phyloP scores from a whole-genome alignment of 2,329 filamentous ascomycete species.

The Byssothecium circinans region DNA sequence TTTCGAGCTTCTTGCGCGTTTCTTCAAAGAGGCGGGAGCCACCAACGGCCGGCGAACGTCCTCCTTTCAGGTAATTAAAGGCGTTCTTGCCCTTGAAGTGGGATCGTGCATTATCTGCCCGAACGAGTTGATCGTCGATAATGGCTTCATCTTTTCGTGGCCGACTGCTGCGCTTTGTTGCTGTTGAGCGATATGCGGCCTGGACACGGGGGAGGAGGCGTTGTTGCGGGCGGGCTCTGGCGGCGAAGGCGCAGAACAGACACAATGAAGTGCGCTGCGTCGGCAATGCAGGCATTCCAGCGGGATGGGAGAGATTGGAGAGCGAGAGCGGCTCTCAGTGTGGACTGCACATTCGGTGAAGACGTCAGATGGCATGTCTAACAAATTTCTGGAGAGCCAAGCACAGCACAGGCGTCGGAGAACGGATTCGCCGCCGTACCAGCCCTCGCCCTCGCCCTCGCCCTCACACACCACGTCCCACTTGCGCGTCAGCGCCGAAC shows the following conservation, averaged over 20 bases:
- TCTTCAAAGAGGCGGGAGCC: slow-evolving; percentile 1
- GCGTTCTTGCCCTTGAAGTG: background rate
- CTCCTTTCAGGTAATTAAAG: no score
- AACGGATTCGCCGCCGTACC: no score
- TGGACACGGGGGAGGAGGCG: slow-evolving; percentile 34
- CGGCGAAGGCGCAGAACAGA: slow-evolving; percentile 45
- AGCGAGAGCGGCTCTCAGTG: no score
- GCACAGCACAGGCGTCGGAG: no score
- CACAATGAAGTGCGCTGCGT: slow-evolving; percentile 39
- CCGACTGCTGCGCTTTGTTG: no score
- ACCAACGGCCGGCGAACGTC: background rate
- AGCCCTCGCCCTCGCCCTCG: background rate
- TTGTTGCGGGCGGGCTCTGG: slow-evolving; percentile 27
- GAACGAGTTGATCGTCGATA: no score
- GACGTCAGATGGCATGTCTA: background rate
- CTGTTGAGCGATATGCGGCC: slow-evolving; percentile 16
- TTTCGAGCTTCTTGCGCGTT: slow-evolving; percentile 16
- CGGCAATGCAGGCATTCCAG: slow-evolving; percentile 32
- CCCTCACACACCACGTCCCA: background rate
- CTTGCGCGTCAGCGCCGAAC: background rate
- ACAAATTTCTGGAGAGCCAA: background rate
- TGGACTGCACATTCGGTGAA: background rate
- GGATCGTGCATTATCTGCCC: background rate
- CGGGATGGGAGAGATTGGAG: background rate
- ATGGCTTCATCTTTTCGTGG: no score